These are phyloP conservation scores for Tardiomyces depauwii DNA, from an alignment of 1,139 yeast species.

Conservation along the genomic window DNA sequence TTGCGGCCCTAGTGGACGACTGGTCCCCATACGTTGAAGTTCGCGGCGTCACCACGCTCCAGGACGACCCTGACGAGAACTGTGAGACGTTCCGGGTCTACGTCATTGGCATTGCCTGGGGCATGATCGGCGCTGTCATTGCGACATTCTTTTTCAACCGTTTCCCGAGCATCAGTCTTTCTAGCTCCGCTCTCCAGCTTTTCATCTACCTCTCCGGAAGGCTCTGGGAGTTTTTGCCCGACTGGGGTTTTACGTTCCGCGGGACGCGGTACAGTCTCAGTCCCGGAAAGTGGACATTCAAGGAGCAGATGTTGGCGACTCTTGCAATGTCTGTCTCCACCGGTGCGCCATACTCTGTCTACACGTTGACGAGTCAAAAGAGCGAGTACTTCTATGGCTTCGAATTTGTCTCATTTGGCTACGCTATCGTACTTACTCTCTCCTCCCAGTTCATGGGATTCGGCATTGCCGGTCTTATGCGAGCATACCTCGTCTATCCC, in stretches of 20 bases:
- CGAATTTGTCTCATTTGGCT: conserved; percentile 8
- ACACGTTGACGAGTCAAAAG: conserved; percentile 3
- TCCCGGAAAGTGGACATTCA: conserved; percentile 49
- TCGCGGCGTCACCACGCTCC: conserved; percentile 44
- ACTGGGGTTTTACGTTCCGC: conserved; percentile 30
- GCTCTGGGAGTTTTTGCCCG: conserved; percentile 30
- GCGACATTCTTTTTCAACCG: conserved; percentile 50
- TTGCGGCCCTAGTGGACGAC: conserved; percentile 39
- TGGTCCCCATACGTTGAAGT: conserved; percentile 59
- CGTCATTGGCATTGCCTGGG: conserved; percentile 44
- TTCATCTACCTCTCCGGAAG: conserved; percentile 49
- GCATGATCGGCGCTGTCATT: conserved; percentile 42
- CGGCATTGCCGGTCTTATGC: conserved; percentile 44
- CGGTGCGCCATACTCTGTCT: conserved; percentile 4
- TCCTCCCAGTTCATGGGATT: conserved; percentile 43
- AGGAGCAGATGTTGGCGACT: conserved; percentile 39
- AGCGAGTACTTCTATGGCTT: conserved; percentile 4
- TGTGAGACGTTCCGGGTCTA: conserved; percentile 51
- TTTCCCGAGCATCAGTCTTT: conserved; percentile 38
- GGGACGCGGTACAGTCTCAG: conserved; percentile 26
- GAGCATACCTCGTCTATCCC: conserved; percentile 44
- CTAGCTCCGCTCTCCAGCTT: conserved; percentile 42
- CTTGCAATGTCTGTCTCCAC: conserved; percentile 5
- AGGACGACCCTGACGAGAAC: conserved; percentile 35
- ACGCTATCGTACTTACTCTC: conserved; percentile 20